Evolutionary conservation across 768 basidiomycete genomes (phyloP).

Genomic region (Amanita thiersii): DNA sequence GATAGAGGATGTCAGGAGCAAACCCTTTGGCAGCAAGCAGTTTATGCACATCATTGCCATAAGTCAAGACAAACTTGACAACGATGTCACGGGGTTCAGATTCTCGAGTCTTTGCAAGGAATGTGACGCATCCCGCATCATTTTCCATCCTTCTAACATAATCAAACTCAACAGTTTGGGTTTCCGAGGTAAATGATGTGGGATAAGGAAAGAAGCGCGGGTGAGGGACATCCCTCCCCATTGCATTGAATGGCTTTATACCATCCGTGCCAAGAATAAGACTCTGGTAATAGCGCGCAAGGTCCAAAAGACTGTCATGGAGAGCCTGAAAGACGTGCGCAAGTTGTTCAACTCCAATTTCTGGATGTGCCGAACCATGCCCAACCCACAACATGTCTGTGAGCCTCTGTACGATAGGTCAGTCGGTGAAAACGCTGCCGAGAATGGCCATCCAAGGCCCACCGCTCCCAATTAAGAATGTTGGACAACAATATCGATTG

Average conservation of each 20-base stretch:
- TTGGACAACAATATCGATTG: constrained; percentile 19
- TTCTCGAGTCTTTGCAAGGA: constrained; percentile 4
- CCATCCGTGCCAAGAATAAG: neutral
- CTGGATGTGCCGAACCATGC: constrained; percentile 14
- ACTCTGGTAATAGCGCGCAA: constrained; percentile 10
- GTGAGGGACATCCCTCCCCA: constrained; percentile 10
- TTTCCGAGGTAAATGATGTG: constrained; percentile 7
- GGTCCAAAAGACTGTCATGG: constrained; percentile 10
- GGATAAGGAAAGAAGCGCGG: constrained; percentile 15
- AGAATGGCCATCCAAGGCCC: constrained; percentile 9
- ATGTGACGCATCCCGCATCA: constrained; percentile 10
- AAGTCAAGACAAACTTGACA: constrained; percentile 9
- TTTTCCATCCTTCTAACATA: constrained; percentile 11
- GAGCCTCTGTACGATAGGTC: constrained; percentile 14
- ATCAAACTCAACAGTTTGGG: constrained; percentile 7
- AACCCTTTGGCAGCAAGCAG: constrained; percentile 4
- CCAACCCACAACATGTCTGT: constrained; percentile 15
- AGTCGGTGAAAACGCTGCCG: constrained; percentile 13
- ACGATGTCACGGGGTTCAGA: constrained; percentile 2
- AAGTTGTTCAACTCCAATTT: constrained; percentile 11
- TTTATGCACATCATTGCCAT: constrained; percentile 10
- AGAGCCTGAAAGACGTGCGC: constrained; percentile 12
- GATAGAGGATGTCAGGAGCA: constrained; percentile 6
- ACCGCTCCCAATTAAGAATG: constrained; percentile 21
- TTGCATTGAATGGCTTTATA: neutral